These are phyloP conservation scores for Achaetomiella virescens DNA, from an alignment of 495 filamentous ascomycete genomes.

Conservation along the genomic window DNA sequence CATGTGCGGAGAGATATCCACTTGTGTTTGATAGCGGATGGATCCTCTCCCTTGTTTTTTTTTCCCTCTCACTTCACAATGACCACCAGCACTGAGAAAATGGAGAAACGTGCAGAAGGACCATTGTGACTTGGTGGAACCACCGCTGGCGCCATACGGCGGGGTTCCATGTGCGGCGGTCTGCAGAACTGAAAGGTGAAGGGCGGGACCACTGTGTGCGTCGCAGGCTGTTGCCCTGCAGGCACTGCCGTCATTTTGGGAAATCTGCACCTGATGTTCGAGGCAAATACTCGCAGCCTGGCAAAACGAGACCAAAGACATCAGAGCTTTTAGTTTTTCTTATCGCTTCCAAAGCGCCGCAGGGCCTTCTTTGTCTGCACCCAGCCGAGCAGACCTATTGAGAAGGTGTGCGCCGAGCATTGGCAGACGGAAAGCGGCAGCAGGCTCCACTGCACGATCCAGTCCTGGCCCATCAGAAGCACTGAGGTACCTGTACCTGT, in stretches of 20 bases:
- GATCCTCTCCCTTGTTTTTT: neutral
- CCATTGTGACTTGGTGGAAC: conserved; percentile 3
- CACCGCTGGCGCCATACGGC: conserved; percentile 4
- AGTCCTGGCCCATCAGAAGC: conserved; percentile 1
- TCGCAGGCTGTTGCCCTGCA: no score
- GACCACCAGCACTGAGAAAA: neutral
- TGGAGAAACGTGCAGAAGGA: neutral
- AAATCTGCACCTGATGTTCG: no score
- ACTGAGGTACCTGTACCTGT: conserved; percentile 17
- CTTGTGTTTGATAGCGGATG: neutral
- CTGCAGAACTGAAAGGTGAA: conserved; percentile 1
- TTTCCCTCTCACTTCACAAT: neutral
- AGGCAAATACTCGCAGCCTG: no score
- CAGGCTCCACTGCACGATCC: conserved; percentile 17
- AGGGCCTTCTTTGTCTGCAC: conserved; percentile 6
- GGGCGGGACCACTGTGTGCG: neutral
- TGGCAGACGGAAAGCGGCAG: conserved; percentile 28
- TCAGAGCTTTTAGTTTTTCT: no score
- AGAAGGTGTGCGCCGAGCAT: conserved; percentile 13
- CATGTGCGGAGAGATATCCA: neutral
- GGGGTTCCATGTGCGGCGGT: conserved; percentile 9
- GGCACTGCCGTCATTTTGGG: no score
- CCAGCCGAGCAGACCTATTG: conserved; percentile 5
- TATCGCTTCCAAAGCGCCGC: no score
- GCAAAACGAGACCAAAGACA: no score